Evolutionary conservation across 257 asterid species (phyloP).

Genomic region (Gynochthodes officinalis): DNA sequence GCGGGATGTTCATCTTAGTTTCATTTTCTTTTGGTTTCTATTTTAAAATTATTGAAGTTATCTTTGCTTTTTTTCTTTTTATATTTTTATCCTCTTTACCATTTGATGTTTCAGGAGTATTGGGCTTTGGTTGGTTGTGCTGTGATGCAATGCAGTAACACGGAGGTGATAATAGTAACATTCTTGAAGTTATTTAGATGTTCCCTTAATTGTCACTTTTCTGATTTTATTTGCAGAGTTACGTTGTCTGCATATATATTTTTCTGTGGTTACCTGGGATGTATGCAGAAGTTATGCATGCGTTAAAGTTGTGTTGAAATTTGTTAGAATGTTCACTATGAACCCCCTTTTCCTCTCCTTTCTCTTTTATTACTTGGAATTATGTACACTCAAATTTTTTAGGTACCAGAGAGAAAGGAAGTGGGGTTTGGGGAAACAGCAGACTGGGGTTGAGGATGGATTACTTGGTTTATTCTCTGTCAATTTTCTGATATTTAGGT

Average conservation of each 20-base stretch:
- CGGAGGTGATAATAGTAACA: conserved; percentile 56
- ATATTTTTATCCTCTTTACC: not conserved
- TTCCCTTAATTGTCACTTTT: not conserved
- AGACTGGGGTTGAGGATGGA: not conserved
- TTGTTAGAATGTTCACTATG: not conserved
- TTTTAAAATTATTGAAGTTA: not conserved
- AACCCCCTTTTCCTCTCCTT: not conserved
- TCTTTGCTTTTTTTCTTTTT: not conserved
- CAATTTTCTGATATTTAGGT: conserved; percentile 22
- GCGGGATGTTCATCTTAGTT: not conserved
- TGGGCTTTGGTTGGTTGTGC: conserved; percentile 99
- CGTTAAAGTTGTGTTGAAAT: not conserved
- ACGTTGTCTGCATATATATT: not conserved
- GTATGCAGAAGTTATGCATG: not conserved
- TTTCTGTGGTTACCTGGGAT: not conserved
- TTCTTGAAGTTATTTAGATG: conserved; percentile 1
- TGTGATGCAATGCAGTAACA: conserved; percentile 98
- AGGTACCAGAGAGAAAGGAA: not conserved
- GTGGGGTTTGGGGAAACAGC: not conserved
- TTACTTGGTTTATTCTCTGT: not conserved
- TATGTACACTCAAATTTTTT: not conserved
- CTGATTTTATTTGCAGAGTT: not conserved
- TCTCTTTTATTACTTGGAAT: not conserved
- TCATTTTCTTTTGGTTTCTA: not conserved
- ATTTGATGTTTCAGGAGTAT: conserved; percentile 59